Evolutionary conservation across 2,329 filamentous ascomycete genomes (phyloP).

Genomic region (Penicillium sp.): DNA sequence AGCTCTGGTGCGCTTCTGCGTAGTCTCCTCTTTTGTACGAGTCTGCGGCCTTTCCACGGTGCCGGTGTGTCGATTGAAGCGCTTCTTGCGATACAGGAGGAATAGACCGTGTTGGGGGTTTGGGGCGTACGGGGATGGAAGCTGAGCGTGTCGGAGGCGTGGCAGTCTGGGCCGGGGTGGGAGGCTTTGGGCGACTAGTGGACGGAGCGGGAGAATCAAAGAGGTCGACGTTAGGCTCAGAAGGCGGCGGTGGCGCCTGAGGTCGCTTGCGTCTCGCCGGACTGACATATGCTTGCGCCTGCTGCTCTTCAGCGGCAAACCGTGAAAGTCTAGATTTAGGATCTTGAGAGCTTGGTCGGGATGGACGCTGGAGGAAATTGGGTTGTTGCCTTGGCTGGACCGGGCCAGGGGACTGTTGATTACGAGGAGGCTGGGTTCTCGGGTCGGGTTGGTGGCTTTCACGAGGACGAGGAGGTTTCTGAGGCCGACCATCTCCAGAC

Average conservation of each 20-base stretch:
- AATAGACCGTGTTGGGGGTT: constrained; percentile 49
- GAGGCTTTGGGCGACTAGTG: constrained; percentile 33
- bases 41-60: constrained; percentile 76
- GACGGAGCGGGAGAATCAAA: constrained; percentile 51
- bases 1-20: constrained; percentile 77
- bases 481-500: constrained; percentile 28
- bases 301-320: constrained; percentile 74
- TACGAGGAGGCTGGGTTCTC: constrained; percentile 19
- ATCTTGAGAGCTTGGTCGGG: constrained; percentile 45
- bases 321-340: constrained; percentile 65
- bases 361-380: constrained; percentile 58
- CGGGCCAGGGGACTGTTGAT: constrained; percentile 23
- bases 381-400: constrained; percentile 30
- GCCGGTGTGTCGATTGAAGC: constrained; percentile 70
- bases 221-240: constrained; percentile 59
- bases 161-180: constrained; percentile 37
- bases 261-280: constrained; percentile 72
- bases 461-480: constrained; percentile 26
- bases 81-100: constrained; percentile 68
- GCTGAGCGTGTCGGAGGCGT: constrained; percentile 44
- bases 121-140: constrained; percentile 47
- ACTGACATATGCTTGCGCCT: constrained; percentile 80
- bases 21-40: constrained; percentile 96
- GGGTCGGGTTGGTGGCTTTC: constrained; percentile 22
- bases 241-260: constrained; percentile 45